Conservation (phyloP, 176 grass and related monocot genomes). For the Secale cereale region DNA sequence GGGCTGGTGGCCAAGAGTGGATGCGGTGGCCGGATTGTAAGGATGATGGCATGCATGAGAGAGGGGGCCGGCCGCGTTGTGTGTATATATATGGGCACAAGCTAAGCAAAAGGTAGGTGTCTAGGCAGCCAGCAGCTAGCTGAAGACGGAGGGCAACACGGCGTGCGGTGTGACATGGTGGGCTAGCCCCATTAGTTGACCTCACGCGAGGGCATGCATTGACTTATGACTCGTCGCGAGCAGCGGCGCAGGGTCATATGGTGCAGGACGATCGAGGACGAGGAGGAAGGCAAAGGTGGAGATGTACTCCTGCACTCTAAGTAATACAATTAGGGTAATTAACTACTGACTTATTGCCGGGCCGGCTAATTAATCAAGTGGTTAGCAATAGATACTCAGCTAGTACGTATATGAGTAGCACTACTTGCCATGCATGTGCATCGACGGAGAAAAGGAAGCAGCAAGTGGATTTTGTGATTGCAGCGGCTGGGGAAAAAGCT, state of each 20-base stretch:
- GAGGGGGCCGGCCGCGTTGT: not conserved
- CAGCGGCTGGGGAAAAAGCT: not conserved
- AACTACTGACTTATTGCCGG: not conserved
- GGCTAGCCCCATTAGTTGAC: not conserved
- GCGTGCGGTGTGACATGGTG: not conserved
- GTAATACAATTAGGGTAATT: not conserved
- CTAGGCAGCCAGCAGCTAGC: not conserved
- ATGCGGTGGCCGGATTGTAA: not conserved
- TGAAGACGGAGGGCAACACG: slow-evolving; percentile 10
- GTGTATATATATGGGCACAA: not conserved
- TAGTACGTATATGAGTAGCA: too few species aligned
- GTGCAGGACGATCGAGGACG: not conserved
- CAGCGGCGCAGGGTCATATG: not conserved
- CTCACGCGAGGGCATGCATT: not conserved
- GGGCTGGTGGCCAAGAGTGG: too few species aligned
- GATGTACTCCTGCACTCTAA: not conserved
- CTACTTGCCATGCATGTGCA: not conserved
- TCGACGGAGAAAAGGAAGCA: not conserved
- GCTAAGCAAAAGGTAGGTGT: not conserved
- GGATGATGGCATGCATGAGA: not conserved
- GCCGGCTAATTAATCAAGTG: not conserved
- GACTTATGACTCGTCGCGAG: not conserved
- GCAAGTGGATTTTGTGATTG: not conserved
- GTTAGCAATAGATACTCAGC: not conserved
- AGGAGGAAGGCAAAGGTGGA: not conserved